These are phyloP conservation scores for Pythium brachiatum DNA, from an alignment of 352 stramenopile genomes.

Conservation along the genomic window DNA sequence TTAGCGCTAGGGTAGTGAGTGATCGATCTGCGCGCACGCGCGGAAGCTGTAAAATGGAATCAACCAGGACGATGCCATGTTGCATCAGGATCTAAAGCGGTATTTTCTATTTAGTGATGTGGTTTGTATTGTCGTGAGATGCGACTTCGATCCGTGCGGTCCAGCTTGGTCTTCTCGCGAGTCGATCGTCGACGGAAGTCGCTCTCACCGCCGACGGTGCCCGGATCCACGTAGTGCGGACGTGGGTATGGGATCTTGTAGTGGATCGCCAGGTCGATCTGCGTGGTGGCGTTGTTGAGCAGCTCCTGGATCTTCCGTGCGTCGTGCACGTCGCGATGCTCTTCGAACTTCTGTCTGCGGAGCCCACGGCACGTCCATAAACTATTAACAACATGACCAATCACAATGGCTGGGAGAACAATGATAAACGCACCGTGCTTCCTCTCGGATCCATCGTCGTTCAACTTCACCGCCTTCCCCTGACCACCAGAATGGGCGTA, in stretches of 20 bases:
- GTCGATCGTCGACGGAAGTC: constrained; percentile 63
- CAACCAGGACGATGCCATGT: too few relatives aligned
- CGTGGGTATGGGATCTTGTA: constrained; percentile 85
- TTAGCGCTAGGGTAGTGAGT: constrained; percentile 5
- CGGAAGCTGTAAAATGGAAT: not conserved
- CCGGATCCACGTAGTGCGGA: constrained; percentile 72
- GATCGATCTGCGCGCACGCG: not conserved
- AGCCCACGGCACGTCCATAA: not conserved
- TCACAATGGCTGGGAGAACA: too few relatives aligned
- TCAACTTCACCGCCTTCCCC: constrained; percentile 61
- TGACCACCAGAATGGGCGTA: constrained; percentile 26
- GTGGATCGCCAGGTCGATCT: constrained; percentile 78
- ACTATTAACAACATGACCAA: not conserved
- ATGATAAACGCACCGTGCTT: constrained; percentile 59
- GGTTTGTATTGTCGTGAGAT: constrained; percentile 51
- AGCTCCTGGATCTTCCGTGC: constrained; percentile 41
- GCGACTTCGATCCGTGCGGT: constrained; percentile 39
- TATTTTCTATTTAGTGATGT: constrained; percentile 10
- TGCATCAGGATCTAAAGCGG: too few relatives aligned
- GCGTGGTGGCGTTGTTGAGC: constrained; percentile 54
- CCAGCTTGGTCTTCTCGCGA: constrained; percentile 47
- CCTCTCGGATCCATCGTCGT: constrained; percentile 62
- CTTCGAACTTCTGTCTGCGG: constrained; percentile 43
- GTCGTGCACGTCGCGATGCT: constrained; percentile 42
- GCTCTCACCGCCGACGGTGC: constrained; percentile 70